Conservation (phyloP, 495 filamentous ascomycete genomes). For the Penicillium samsonianum region DNA sequence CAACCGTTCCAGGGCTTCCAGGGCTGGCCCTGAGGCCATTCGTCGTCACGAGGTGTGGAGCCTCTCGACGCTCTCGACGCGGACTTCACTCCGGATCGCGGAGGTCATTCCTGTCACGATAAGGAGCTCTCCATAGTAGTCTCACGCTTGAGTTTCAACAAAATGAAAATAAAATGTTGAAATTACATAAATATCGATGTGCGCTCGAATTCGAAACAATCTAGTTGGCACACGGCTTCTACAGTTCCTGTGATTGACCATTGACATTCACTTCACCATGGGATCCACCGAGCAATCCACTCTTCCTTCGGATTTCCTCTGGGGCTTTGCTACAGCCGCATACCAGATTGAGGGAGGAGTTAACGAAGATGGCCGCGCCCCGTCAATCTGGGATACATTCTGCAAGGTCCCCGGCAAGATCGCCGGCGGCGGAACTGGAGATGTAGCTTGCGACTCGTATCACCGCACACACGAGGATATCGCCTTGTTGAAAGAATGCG, state of each 20-base stretch:
- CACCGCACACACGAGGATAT: constrained; percentile 73
- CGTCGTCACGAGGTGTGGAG: constrained; percentile 18
- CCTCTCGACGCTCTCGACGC: constrained; percentile 26
- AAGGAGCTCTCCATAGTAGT: constrained; percentile 20
- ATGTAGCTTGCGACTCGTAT: constrained; percentile 75
- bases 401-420: constrained; percentile 74
- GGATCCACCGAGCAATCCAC: constrained; percentile 36
- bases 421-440: constrained; percentile 66
- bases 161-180: constrained; percentile 8
- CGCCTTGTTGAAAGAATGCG: constrained; percentile 63
- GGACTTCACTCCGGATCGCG: constrained; percentile 65
- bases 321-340: constrained; percentile 82
- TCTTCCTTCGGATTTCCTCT: constrained; percentile 73
- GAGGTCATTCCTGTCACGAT: constrained; percentile 35
- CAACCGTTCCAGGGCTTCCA: constrained; percentile 14
- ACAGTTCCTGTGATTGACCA: constrained; percentile 32
- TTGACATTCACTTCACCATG: constrained; percentile 27
- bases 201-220: background rate
- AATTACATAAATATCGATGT: constrained; percentile 12
- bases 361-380: constrained; percentile 66
- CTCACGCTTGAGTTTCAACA: constrained; percentile 5
- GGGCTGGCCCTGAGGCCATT: constrained; percentile 9
- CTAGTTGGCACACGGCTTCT: constrained; percentile 3
- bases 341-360: constrained; percentile 77
- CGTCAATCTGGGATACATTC: constrained; percentile 79